These are phyloP conservation scores for Dothideomycetes sp. DNA, from an alignment of 2,329 filamentous ascomycete genomes.

Conservation along the genomic window DNA sequence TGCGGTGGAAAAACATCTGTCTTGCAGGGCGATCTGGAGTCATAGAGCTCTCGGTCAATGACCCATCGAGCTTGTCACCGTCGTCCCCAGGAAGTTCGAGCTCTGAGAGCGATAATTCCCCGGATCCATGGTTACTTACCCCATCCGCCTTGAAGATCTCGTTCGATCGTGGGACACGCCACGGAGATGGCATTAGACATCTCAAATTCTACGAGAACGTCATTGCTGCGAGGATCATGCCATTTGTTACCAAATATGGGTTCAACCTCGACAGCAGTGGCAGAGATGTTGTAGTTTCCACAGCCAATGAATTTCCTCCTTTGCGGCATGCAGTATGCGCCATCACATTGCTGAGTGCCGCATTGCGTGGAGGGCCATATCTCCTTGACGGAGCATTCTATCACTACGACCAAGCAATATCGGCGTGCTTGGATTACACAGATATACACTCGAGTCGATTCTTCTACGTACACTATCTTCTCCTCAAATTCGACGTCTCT, in stretches of 20 bases:
- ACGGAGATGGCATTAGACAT: neutral
- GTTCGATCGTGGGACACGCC: neutral
- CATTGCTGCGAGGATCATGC: conserved; percentile 9
- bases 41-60: neutral
- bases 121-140: neutral
- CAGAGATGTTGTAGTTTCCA: conserved; percentile 9
- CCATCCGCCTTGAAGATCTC: neutral
- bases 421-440: conserved; percentile 22
- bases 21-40: neutral
- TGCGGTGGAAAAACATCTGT: neutral
- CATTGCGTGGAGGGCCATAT: conserved; percentile 28
- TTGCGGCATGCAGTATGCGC: conserved; percentile 48
- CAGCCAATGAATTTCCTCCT: conserved; percentile 39
- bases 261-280: neutral
- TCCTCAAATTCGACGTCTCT: conserved; percentile 45
- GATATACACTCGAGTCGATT: conserved; percentile 43
- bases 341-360: conserved; percentile 28
- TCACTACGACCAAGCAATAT: conserved; percentile 44
- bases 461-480: conserved; percentile 46
- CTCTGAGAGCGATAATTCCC: neutral
- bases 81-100: neutral
- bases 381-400: conserved; percentile 37
- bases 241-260: conserved; percentile 5
- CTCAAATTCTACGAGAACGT: conserved; percentile 9
- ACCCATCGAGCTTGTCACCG: neutral